Percentiles rank a stretch among this genome's conserved stretches.
These are phyloP conservation scores for Fraxinus sp. DNA, from an alignment of 305 asterid genomes.

Conservation along the genomic window DNA sequence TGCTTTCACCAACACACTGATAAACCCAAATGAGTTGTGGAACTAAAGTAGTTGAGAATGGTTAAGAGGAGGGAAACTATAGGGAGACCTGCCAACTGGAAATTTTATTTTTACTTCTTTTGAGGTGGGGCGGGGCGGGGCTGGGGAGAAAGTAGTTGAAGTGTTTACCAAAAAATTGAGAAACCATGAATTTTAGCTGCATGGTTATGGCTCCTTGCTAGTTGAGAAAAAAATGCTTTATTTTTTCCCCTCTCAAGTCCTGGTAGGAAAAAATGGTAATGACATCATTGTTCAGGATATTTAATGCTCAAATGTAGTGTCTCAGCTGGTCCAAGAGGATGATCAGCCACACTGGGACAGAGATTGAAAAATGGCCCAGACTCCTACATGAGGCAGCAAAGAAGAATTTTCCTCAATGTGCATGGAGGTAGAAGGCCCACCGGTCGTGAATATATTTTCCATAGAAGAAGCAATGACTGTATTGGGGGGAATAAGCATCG, in stretches of 20 bases:
- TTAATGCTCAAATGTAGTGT: neutral
- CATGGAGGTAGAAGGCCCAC: neutral
- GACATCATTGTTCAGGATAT: neutral
- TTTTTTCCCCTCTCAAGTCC: neutral
- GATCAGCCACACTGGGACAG: neutral
- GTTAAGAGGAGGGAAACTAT: neutral
- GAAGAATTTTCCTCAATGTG: neutral
- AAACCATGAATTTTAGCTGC: neutral
- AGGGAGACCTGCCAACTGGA: neutral
- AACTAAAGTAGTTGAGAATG: neutral
- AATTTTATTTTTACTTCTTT: neutral
- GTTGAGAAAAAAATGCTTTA: neutral
- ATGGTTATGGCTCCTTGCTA: neutral
- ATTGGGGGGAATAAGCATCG: neutral
- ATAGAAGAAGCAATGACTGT: neutral
- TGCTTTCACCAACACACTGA: neutral
- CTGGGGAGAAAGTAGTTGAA: neutral
- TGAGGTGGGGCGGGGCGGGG: neutral
- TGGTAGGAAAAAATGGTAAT: neutral
- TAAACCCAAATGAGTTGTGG: neutral
- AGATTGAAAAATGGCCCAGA: neutral
- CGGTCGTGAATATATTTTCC: neutral
- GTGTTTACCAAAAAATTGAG: neutral
- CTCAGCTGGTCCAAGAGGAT: neutral
- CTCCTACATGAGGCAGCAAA: neutral